A percentile compares a stretch with the other conserved stretches of the same genome.
phyloP scores from a whole-genome alignment of 1,139 yeast genomes.

The Hyphopichia pseudoburtonii region DNA sequence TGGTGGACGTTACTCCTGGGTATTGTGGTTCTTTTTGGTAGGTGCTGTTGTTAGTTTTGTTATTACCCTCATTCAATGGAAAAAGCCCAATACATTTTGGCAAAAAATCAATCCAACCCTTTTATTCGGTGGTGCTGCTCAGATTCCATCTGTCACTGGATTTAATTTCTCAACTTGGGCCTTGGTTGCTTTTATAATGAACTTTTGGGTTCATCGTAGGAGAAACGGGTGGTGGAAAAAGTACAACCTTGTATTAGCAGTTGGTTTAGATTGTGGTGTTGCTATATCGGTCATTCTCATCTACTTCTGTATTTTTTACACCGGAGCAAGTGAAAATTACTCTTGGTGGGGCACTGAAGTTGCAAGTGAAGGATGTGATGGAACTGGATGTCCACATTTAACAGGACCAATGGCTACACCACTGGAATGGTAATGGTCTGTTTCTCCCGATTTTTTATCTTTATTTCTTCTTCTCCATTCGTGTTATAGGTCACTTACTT shows the following conservation, averaged over 20 bases:
- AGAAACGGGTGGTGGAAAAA: constrained; percentile 47
- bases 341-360: constrained; percentile 14
- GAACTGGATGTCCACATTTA: constrained; percentile 11
- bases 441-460: too few relatives aligned
- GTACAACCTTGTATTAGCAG: constrained; percentile 42
- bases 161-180: constrained; percentile 20
- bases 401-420: constrained; percentile 6
- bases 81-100: constrained; percentile 15
- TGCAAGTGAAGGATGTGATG: constrained; percentile 10
- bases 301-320: constrained; percentile 20
- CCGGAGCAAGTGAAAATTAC: constrained; percentile 13
- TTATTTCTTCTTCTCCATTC: too few relatives aligned
- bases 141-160: constrained; percentile 24
- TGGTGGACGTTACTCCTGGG: constrained; percentile 11
- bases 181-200: constrained; percentile 14
- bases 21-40: constrained; percentile 13
- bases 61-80: constrained; percentile 9
- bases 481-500: too few relatives aligned
- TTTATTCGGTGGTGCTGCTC: constrained; percentile 19
- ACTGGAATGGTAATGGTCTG: constrained; percentile 8
- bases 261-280: constrained; percentile 30
- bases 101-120: constrained; percentile 13
- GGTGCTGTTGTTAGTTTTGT: constrained; percentile 13
- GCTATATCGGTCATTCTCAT: constrained; percentile 22
- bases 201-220: constrained; percentile 13